Base-by-base conservation (phyloP, 1,284 basidiomycete species). In the Takashimella koratensis region DNA sequence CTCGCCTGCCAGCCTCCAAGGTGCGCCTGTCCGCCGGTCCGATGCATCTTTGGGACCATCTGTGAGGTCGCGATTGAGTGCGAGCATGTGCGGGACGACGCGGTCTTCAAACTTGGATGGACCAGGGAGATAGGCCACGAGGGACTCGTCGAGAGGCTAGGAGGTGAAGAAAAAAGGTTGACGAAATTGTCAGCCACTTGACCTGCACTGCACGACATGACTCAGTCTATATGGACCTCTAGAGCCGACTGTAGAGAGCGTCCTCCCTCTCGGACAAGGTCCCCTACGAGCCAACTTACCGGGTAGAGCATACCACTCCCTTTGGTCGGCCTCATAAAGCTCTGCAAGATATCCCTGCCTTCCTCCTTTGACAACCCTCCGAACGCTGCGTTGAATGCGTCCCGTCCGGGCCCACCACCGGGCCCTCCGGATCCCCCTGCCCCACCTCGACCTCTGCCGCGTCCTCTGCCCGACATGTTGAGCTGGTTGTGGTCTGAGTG, bases 241-340 rank as follows among this genome's bases (percentile, higher is more conserved):
- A n/a, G n/a, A n/a, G n/a, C n/a, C n/a, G n/a, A n/a, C n/a, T n/a
- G n/a, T n/a, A n/a, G n/a, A n/a, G n/a, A n/a, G n/a, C n/a, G n/a
- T n/a, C n/a, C n/a, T n/a, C n/a, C n/a, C n/a, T n/a, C n/a, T n/a
- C n/a, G n/a, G n/a, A n/a, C n/a, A n/a, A n/a, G n/a, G n/a, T n/a
- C n/a, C n/a, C n/a, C n/a, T n/a, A n/a, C n/a, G n/a, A 16, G 0
- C 5, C 12, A 3, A 52, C 73, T 61, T 51, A 75, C 73, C 19
- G 71, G 71, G 53, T 73, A 75, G 39, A 73, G 53, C 56, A 66
- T 66, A 2, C 66, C 66, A 45, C 61, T 65, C 24, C 67, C 62
- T 51, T 66, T 65, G 12, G 56, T 58, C 20, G 64, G 59, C 43
- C 50, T 53, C 30, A 49, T 53, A 44, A 60, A 60, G 46, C 53